A percentile compares a stretch with the other conserved stretches of the same genome.
These are phyloP conservation scores for Steccherinum ochraceum DNA, from an alignment of 768 basidiomycete genomes.

Conservation along the genomic window DNA sequence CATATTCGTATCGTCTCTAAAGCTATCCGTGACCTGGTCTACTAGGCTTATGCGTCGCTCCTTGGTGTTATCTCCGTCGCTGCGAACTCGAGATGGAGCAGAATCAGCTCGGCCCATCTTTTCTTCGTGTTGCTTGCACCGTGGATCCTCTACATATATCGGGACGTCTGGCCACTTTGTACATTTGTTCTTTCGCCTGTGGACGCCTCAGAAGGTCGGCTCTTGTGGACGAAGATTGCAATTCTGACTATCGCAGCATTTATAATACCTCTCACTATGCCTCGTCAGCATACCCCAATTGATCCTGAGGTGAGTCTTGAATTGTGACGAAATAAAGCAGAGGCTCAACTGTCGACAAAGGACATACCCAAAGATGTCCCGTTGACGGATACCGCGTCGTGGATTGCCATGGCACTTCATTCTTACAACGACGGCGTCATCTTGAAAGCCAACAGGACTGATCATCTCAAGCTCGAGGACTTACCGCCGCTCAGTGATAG, in stretches of 20 bases:
- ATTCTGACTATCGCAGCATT: constrained; percentile 26
- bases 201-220: constrained; percentile 23
- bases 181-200: constrained; percentile 26
- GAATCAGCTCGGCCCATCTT: constrained; percentile 3
- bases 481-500: constrained; percentile 24
- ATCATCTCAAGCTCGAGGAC: constrained; percentile 21
- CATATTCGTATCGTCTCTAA: neutral
- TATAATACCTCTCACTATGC: constrained; percentile 28
- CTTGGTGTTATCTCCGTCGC: constrained; percentile 1
- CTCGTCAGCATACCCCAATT: constrained; percentile 29
- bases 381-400: constrained; percentile 33
- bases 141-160: constrained; percentile 21
- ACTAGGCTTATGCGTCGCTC: constrained; percentile 2
- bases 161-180: constrained; percentile 30
- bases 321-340: neutral
- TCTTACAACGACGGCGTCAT: constrained; percentile 30
- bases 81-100: neutral
- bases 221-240: constrained; percentile 30
- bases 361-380: constrained; percentile 14
- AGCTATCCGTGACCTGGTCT: neutral
- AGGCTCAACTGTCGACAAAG: neutral
- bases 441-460: constrained; percentile 17
- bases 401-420: constrained; percentile 30
- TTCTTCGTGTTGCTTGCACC: neutral
- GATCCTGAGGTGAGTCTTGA: constrained; percentile 21